Conservation (phyloP, 1,139 yeast species). For the Kodamaea fungicola region DNA sequence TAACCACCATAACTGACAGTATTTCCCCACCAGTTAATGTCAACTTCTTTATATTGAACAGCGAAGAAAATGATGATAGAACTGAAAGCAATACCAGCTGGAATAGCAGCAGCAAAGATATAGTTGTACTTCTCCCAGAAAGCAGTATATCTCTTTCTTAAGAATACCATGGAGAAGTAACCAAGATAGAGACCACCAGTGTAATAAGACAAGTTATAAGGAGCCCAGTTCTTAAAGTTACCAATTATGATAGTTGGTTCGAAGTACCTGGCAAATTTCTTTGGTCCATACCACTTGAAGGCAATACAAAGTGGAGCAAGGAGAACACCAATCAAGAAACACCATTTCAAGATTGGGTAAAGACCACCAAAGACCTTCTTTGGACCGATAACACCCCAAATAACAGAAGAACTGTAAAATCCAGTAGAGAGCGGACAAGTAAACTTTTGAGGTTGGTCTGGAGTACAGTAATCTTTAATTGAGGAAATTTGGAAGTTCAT, state of each 20-base stretch:
- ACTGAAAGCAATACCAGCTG: constrained; percentile 18
- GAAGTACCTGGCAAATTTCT: constrained; percentile 10
- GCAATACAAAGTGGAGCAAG: constrained; percentile 26
- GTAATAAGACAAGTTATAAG: constrained; percentile 15
- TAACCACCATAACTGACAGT: constrained; percentile 11
- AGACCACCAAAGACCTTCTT: constrained; percentile 29
- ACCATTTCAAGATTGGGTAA: constrained; percentile 33
- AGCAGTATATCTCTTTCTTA: constrained; percentile 12
- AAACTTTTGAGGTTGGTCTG: constrained; percentile 25
- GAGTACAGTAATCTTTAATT: constrained; percentile 25
- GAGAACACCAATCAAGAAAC: constrained; percentile 30
- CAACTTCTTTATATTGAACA: constrained; percentile 15
- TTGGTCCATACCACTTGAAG: constrained; percentile 20
- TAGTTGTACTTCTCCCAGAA: constrained; percentile 21
- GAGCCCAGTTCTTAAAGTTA: constrained; percentile 14
- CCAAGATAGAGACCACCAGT: constrained; percentile 15
- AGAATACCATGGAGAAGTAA: constrained; percentile 14
- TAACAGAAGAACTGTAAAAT: constrained; percentile 29
- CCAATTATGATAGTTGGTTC: constrained; percentile 17
- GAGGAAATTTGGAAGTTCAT: constrained; percentile 28
- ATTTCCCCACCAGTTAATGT: constrained; percentile 18
- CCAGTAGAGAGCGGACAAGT: constrained; percentile 33
- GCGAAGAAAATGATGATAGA: constrained; percentile 18
- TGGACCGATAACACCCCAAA: constrained; percentile 39
- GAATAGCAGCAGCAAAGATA: constrained; percentile 14